Base-by-base conservation (phyloP, 306 rosid species). In the Oxytropis ochrocephala region DNA sequence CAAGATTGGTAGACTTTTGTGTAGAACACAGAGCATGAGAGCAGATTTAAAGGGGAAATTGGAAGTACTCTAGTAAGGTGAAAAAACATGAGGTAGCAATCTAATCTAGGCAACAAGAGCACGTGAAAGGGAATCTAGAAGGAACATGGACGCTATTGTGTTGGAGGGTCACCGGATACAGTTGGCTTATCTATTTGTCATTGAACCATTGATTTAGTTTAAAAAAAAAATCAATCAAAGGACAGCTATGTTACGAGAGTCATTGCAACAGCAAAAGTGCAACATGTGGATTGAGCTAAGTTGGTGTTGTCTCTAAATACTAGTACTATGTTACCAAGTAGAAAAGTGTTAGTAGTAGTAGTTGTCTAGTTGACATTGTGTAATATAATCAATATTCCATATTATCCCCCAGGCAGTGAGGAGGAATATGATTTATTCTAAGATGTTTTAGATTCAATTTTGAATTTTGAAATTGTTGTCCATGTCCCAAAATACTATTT, bases 41-140 rank as follows among this genome's bases (percentile, higher is more conserved):
- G 49, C 27, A 35, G 47, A 64, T 17, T 33, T 42, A 3, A 53
- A 53, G 67, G 47, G 59, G 21, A 58, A 62, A 53, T 43, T 2
- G 11, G 12, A 27, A 24, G 39, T 7, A 35, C 0, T 3, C 6
- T 24, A 21, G 58, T 33, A 6, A 64, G 43, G 11, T 4, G 11
- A 41, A 46, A 38, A 50, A 50, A 17, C 39, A 50, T 3, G 8
- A 29, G 10, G 4, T 32, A 62, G 12, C 55, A 41, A 52, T 8
- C 17, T 17, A 61, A 41, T 5, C 12, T 17, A 61, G 55, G 61
- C 19, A 63, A 73, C 82, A 66, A 59, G 52, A 66, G 64, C 77
- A 57, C 75, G 73, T 72, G 79, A 60, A 75, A 51, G 46, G 69
- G 72, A 79, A 73, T 78, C 54, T 51, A 17, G 10, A 46, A 46